These are phyloP conservation scores for Gastrodia elata DNA, from an alignment of 106 monocot genomes.

Conservation along the genomic window DNA sequence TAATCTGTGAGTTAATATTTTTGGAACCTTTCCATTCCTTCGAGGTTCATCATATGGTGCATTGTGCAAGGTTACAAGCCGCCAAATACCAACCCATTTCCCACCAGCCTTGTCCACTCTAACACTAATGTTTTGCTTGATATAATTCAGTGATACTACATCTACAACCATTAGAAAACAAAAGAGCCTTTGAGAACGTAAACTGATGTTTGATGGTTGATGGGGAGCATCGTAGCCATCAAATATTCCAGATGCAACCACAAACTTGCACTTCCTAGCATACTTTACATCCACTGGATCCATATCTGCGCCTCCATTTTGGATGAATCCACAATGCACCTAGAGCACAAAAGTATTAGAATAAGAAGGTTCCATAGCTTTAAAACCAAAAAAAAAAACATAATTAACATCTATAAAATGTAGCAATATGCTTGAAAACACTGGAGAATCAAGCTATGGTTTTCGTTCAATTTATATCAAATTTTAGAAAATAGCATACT, in stretches of 20 bases:
- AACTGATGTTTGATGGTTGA: constrained; percentile 85
- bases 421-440: not conserved
- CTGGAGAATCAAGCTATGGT: not conserved
- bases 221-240: constrained; percentile 94
- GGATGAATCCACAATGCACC: constrained; percentile 94
- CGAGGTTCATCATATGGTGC: constrained; percentile 93
- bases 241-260: constrained; percentile 97
- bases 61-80: constrained; percentile 56
- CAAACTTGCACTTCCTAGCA: constrained; percentile 70
- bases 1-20: constrained; percentile 82
- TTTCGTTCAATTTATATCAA: not conserved
- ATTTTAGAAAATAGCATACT: not conserved
- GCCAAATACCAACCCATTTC: constrained; percentile 97
- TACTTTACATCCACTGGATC: constrained; percentile 62
- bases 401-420: not conserved
- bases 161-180: constrained; percentile 96
- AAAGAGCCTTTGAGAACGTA: constrained; percentile 75
- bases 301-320: constrained; percentile 90
- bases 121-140: constrained; percentile 55
- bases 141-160: constrained; percentile 66
- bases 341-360: constrained; percentile 17
- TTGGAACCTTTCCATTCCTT: constrained; percentile 96
- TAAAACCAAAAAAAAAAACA: too few species aligned
- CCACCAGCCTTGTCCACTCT: constrained; percentile 56
- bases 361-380: not conserved